A percentile compares a stretch with the other conserved stretches of the same genome.
phyloP scores from a whole-genome alignment of 2,329 filamentous ascomycete species.

The Penicillium sumatraense region DNA sequence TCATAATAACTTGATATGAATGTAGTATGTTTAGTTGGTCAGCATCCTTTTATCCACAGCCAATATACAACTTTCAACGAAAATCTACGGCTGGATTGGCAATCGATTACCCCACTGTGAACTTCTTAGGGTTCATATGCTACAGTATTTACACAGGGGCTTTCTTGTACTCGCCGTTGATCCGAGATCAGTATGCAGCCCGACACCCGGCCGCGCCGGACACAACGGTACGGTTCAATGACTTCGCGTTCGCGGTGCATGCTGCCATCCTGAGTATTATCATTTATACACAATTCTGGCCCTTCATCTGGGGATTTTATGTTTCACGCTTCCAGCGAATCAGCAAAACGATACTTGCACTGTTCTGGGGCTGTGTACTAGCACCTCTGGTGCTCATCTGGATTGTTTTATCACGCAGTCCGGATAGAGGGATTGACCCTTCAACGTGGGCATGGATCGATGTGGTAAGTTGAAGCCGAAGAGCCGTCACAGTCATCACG shows the following conservation, averaged over 20 bases:
- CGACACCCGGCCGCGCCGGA: slow-evolving; percentile 74
- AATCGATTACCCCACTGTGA: slow-evolving; percentile 82
- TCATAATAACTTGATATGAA: background rate
- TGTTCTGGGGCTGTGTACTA: slow-evolving; percentile 70
- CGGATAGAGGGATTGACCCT: slow-evolving; percentile 51
- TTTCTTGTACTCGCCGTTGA: slow-evolving; percentile 78
- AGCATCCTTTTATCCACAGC: slow-evolving; percentile 89
- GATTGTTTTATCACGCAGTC: slow-evolving; percentile 49
- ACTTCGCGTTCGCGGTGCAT: slow-evolving; percentile 85
- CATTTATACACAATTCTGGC: slow-evolving; percentile 77
- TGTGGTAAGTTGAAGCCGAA: slow-evolving; percentile 53
- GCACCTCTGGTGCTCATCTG: slow-evolving; percentile 40
- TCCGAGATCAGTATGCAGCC: slow-evolving; percentile 81
- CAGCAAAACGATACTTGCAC: slow-evolving; percentile 67
- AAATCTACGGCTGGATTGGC: slow-evolving; percentile 81
- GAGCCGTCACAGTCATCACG: background rate
- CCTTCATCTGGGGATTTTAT: slow-evolving; percentile 75
- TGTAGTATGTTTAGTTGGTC: slow-evolving; percentile 66
- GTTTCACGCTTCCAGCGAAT: slow-evolving; percentile 59
- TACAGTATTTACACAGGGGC: slow-evolving; percentile 76
- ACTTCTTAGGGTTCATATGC: slow-evolving; percentile 63
- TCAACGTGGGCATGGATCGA: slow-evolving; percentile 67
- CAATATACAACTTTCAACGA: slow-evolving; percentile 76
- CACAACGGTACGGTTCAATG: slow-evolving; percentile 87
- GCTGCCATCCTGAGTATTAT: slow-evolving; percentile 73